Evolutionary conservation across 139 green algal genomes (phyloP).

Genomic region (Chlorella sp.): DNA sequence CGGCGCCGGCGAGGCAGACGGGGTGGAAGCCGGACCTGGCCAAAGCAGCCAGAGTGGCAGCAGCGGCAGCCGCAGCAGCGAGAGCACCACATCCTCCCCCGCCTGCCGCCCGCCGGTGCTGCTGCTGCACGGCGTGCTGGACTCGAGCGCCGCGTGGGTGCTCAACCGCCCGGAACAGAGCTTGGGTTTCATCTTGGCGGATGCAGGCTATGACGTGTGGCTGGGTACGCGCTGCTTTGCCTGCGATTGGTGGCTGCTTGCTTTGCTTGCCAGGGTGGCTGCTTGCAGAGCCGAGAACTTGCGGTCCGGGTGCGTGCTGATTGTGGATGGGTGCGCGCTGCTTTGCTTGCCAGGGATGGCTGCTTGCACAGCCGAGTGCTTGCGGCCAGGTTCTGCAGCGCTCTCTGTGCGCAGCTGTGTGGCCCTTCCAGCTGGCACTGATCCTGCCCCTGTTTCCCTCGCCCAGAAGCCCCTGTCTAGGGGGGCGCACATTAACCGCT

Average conservation of each 20-base stretch:
- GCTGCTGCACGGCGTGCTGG: constrained; percentile 83
- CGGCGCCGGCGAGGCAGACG: background rate
- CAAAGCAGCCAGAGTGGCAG: background rate
- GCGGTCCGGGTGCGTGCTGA: too few relatives aligned
- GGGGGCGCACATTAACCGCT: too few relatives aligned
- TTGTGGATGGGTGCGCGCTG: too few relatives aligned
- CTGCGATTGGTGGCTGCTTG: background rate
- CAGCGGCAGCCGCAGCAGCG: background rate
- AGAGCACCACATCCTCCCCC: too few relatives aligned
- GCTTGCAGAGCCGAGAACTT: background rate
- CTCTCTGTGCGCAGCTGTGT: too few relatives aligned
- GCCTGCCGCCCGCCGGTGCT: constrained; percentile 60
- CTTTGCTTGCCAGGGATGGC: background rate
- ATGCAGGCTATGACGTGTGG: constrained; percentile 61
- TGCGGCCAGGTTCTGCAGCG: too few relatives aligned
- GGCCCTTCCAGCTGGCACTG: too few relatives aligned
- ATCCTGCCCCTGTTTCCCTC: too few relatives aligned
- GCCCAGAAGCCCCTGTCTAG: too few relatives aligned
- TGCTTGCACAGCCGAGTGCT: too few relatives aligned
- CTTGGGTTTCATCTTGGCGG: constrained; percentile 84
- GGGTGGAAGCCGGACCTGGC: background rate
- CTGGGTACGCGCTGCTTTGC: constrained; percentile 27
- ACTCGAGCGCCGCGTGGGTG: constrained; percentile 72
- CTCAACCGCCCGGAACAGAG: constrained; percentile 66
- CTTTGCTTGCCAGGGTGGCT: background rate